Evolutionary conservation across 768 basidiomycete species (phyloP).

Genomic region (Lactarius hengduanensis): DNA sequence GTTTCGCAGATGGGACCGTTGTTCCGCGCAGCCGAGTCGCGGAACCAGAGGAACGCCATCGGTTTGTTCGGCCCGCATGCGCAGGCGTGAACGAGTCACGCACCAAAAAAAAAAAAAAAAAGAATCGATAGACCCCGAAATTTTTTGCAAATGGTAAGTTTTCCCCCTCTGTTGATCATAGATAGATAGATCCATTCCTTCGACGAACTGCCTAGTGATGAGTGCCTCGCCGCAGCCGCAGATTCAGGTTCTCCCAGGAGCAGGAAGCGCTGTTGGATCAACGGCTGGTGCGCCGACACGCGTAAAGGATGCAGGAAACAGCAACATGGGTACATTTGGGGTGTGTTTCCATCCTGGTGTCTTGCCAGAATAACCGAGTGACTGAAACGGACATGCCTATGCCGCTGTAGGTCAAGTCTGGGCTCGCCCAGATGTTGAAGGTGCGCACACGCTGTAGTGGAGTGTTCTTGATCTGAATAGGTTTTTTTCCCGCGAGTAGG

Average conservation of each 20-base stretch:
- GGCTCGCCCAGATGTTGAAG: conserved; percentile 97
- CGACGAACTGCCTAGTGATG: conserved; percentile 26
- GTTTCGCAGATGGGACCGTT: neutral
- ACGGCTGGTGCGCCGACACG: conserved; percentile 52
- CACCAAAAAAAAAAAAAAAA: conserved; percentile 1
- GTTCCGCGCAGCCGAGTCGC: conserved; percentile 7
- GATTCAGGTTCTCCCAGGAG: conserved; percentile 34
- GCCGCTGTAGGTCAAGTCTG: conserved; percentile 74
- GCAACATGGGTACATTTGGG: conserved; percentile 70
- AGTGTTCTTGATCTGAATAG: conserved; percentile 17
- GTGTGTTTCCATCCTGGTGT: conserved; percentile 39
- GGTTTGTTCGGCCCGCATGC: conserved; percentile 16
- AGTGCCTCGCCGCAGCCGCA: conserved; percentile 31
- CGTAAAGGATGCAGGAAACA: conserved; percentile 50
- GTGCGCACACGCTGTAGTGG: conserved; percentile 39
- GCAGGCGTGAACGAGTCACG: neutral
- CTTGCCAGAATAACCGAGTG: neutral
- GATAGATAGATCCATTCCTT: conserved; percentile 6
- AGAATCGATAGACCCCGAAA: neutral
- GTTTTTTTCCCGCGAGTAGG: conserved; percentile 41
- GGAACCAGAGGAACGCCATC: conserved; percentile 2
- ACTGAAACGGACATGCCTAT: conserved; percentile 20
- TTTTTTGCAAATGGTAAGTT: neutral
- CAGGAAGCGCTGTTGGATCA: conserved; percentile 42
- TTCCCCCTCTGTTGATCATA: neutral